These are phyloP conservation scores for Beauveria australis DNA, from an alignment of 2,329 filamentous ascomycete genomes.

Conservation along the genomic window DNA sequence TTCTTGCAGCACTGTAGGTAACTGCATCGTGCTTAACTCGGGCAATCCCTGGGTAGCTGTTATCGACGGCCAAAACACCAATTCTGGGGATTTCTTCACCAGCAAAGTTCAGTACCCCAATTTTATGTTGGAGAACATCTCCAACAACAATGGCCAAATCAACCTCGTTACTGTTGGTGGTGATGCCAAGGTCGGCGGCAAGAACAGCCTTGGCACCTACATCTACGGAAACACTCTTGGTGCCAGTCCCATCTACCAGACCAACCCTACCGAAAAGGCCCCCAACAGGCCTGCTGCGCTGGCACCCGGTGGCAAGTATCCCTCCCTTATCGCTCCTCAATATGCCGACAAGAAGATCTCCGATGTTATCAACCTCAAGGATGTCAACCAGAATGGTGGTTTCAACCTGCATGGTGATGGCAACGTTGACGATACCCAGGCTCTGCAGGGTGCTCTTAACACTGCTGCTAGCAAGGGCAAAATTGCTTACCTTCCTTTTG, in stretches of 20 bases:
- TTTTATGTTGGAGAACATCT: slow-evolving; percentile 14
- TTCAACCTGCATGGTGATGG: slow-evolving; percentile 37
- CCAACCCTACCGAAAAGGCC: slow-evolving; percentile 22
- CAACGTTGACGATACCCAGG: slow-evolving; percentile 49
- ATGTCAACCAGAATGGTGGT: slow-evolving; percentile 7
- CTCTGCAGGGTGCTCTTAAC: slow-evolving; percentile 49
- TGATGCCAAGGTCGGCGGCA: background rate
- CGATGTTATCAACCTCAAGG: slow-evolving; percentile 27
- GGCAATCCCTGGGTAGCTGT: slow-evolving; percentile 5
- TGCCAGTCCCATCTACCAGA: slow-evolving; percentile 29
- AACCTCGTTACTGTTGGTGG: slow-evolving; percentile 14
- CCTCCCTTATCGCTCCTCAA: slow-evolving; percentile 29
- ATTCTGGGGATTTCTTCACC: slow-evolving; percentile 6
- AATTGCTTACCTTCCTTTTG: slow-evolving; percentile 49
- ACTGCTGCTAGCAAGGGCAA: slow-evolving; percentile 37
- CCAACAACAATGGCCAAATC: slow-evolving; percentile 13
- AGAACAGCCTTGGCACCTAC: slow-evolving; percentile 30
- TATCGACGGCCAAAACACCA: slow-evolving; percentile 2
- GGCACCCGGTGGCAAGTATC: slow-evolving; percentile 29
- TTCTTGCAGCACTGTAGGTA: slow-evolving; percentile 2
- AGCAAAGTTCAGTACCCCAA: slow-evolving; percentile 6
- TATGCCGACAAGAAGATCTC: slow-evolving; percentile 25
- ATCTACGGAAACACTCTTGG: slow-evolving; percentile 35
- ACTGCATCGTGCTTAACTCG: slow-evolving; percentile 7
- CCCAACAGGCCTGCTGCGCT: slow-evolving; percentile 25